Conservation (phyloP, 345 rosid species). For the Melastoma malabathricum region DNA sequence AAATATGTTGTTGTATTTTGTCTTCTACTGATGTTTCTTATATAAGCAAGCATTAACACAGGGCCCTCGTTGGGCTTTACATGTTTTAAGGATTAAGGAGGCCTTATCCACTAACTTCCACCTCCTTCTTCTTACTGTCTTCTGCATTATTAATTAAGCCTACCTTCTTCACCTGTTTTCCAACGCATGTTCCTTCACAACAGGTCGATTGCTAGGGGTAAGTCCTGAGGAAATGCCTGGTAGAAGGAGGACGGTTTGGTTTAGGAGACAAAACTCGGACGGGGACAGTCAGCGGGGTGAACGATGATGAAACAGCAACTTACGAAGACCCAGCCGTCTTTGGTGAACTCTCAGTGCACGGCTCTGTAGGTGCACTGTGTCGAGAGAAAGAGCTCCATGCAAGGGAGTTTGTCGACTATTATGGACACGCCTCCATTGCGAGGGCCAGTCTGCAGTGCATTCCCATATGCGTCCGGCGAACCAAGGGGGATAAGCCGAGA, state of each 20-base stretch:
- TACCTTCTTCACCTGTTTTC: too few species aligned
- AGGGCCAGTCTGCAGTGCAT: constrained; percentile 60
- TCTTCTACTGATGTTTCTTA: too few species aligned
- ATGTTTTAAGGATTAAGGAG: too few species aligned
- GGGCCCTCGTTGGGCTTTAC: too few species aligned
- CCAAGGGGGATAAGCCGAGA: constrained; percentile 68
- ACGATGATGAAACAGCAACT: constrained; percentile 21
- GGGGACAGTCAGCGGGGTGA: neutral
- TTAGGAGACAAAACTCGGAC: neutral
- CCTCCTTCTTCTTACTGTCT: too few species aligned
- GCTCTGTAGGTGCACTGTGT: constrained; percentile 61
- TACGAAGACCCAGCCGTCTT: constrained; percentile 92
- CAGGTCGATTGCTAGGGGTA: constrained; percentile 73
- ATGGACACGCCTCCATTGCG: constrained; percentile 81
- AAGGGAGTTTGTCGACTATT: constrained; percentile 74
- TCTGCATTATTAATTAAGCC: too few species aligned
- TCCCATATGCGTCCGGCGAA: constrained; percentile 68
- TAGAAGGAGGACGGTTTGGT: neutral
- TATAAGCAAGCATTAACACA: too few species aligned
- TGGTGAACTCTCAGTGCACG: constrained; percentile 77
- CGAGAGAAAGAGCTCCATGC: constrained; percentile 65
- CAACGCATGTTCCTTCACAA: too few species aligned
- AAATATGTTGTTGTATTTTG: too few species aligned
- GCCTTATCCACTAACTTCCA: too few species aligned
- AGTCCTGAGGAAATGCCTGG: constrained; percentile 90